Conservation (phyloP, 108 stramenopile species). For the Nitzschia sp. region DNA sequence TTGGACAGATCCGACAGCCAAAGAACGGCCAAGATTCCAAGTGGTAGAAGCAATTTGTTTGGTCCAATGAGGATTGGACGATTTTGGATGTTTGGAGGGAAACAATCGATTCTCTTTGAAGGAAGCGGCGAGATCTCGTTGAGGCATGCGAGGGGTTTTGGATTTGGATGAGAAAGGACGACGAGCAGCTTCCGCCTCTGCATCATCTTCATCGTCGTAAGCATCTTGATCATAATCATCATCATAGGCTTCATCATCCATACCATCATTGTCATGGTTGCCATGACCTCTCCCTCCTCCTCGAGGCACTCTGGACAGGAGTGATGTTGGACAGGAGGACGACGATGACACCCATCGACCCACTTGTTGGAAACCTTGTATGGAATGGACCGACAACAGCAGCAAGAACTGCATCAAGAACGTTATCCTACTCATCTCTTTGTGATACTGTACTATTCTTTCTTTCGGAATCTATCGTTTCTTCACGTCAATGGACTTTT, state of each 20-base stretch:
- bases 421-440: too few relatives aligned
- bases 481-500: too few relatives aligned
- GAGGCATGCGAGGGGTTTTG: not conserved
- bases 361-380: too few relatives aligned
- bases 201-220: constrained; percentile 26
- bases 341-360: too few relatives aligned
- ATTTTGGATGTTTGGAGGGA: constrained; percentile 8
- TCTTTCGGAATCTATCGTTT: too few relatives aligned
- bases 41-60: constrained; percentile 38
- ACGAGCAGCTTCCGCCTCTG: constrained; percentile 11
- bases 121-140: not conserved
- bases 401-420: too few relatives aligned
- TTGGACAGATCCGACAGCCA: constrained; percentile 35
- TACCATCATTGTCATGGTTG: not conserved
- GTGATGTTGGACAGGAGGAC: not conserved
- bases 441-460: too few relatives aligned
- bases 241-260: constrained; percentile 15
- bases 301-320: not conserved
- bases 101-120: not conserved
- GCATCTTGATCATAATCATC: constrained; percentile 14
- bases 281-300: not conserved
- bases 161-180: not conserved
- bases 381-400: too few relatives aligned
- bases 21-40: constrained; percentile 24
- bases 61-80: constrained; percentile 7